phyloP scores from a whole-genome alignment of 2,329 filamentous ascomycete species.

The Ophiostoma ulmi region DNA sequence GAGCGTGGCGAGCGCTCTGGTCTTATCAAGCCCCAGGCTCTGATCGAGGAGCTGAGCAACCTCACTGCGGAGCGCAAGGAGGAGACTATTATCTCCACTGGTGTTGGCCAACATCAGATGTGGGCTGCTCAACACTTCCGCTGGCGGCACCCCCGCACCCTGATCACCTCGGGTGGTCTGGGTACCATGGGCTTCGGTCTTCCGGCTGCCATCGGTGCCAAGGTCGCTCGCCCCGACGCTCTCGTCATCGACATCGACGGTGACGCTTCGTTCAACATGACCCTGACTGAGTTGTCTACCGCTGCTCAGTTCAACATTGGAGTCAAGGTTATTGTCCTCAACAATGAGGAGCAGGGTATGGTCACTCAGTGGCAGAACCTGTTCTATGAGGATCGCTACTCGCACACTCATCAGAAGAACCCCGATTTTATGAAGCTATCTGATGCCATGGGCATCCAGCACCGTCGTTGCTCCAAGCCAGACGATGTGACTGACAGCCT shows the following conservation, averaged over 20 bases:
- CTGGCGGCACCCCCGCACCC: constrained; percentile 84
- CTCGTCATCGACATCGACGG: constrained; percentile 95
- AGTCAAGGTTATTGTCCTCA: constrained; percentile 88
- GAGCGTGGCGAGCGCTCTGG: constrained; percentile 71
- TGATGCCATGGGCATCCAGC: constrained; percentile 84
- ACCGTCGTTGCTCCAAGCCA: constrained; percentile 64
- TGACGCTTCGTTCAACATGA: constrained; percentile 99
- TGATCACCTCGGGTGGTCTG: constrained; percentile 94
- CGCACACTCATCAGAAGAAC: constrained; percentile 90
- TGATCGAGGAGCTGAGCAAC: constrained; percentile 86
- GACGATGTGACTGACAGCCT: constrained; percentile 72
- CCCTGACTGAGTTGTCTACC: constrained; percentile 87
- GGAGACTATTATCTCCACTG: constrained; percentile 81
- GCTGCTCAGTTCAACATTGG: constrained; percentile 95
- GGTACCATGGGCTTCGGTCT: constrained; percentile 96
- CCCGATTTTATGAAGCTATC: constrained; percentile 93
- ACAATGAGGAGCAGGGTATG: constrained; percentile 98
- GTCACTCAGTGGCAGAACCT: constrained; percentile 98
- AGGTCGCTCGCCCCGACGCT: constrained; percentile 70
- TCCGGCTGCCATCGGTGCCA: constrained; percentile 89
- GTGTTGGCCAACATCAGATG: constrained; percentile 98
- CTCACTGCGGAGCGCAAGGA: constrained; percentile 76
- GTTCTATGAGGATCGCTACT: constrained; percentile 90
- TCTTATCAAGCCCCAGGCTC: constrained; percentile 86
- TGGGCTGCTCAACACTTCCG: constrained; percentile 96